Evolutionary conservation across 176 grass and related monocot species (phyloP), one percentile per base, ranked within the genome.

Genomic region (Carex kokanica): DNA sequence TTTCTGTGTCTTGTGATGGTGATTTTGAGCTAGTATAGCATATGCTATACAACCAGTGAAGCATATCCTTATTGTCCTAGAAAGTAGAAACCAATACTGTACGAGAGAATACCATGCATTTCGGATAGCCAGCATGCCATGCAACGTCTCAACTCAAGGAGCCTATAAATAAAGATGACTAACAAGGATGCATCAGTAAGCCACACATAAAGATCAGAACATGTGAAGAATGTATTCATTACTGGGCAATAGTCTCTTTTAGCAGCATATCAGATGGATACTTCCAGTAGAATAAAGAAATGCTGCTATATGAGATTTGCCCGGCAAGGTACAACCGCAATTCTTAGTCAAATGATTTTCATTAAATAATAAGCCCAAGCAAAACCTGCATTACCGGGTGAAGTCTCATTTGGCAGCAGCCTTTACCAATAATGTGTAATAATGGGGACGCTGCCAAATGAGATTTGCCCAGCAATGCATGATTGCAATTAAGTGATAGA

Each of bases 261-360:
- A 71, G 89, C 86, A 88, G 86, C 79, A 81, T 74, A 63, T 64
- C 8, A 16, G 13, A 57, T 52, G 8, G 11, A 31, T 47, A 64
- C 16, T 25, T 74, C 31, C 13, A 43, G 24, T 32, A n/a, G 1
- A 74, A 74, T 0, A 56, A 61, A 49, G 8, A 34, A 62, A 5
- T 77, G 85, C 83, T 60, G 86, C 86, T 84, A 91, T 88, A 91
- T 79, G 86, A 91, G 90, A 88, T 81, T 91, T 88, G 86, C n/a
- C 90, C 84, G 79, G 90, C 64, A 43, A 91, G 86, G 84, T 84
- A 86, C 49, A 18, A 65, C 31, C 20, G 57, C 73, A 63, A 10
- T 66, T 86, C 65, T 43, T 54, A 20, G 45, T 49, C 10, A 6
- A 54, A 5, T 78, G 11, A 57, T 79, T 79, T 59, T 9, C 51